Conservation (phyloP, 345 rosid genomes). For the Luvunga scandens region DNA sequence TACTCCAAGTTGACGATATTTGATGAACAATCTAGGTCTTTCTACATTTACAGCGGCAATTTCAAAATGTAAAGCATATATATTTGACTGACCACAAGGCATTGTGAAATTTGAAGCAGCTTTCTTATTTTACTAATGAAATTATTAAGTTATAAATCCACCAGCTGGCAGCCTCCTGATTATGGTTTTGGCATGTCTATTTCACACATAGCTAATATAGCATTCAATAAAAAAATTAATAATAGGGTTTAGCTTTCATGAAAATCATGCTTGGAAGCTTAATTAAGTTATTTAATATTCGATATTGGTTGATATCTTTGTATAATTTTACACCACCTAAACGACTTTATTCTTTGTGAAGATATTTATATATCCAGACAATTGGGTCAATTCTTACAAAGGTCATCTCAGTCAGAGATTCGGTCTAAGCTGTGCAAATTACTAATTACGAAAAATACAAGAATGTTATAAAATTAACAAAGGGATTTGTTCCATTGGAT, state of each 20-base stretch:
- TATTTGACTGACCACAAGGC: background rate
- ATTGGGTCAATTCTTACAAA: constrained; percentile 9
- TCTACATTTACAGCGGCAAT: background rate
- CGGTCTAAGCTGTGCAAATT: background rate
- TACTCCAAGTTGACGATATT: background rate
- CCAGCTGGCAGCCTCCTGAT: background rate
- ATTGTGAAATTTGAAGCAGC: constrained; percentile 4
- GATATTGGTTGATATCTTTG: background rate
- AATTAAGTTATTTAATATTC: background rate
- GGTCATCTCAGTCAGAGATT: constrained; percentile 14
- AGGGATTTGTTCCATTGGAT: constrained; percentile 11
- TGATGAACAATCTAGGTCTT: constrained; percentile 1
- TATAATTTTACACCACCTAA: background rate
- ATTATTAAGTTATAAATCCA: background rate
- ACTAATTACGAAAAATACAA: background rate
- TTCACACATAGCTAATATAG: background rate
- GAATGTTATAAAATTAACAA: background rate
- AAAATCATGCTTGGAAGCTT: background rate
- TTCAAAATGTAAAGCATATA: background rate
- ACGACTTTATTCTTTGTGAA: background rate
- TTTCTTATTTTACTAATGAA: background rate
- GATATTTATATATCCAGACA: background rate
- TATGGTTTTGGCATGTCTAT: background rate
- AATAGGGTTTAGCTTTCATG: background rate
- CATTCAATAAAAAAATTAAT: background rate